Percentiles rank a stretch among this genome's conserved stretches.
phyloP scores from a whole-genome alignment of 345 rosid genomes.

The Eutrema japonicum region DNA sequence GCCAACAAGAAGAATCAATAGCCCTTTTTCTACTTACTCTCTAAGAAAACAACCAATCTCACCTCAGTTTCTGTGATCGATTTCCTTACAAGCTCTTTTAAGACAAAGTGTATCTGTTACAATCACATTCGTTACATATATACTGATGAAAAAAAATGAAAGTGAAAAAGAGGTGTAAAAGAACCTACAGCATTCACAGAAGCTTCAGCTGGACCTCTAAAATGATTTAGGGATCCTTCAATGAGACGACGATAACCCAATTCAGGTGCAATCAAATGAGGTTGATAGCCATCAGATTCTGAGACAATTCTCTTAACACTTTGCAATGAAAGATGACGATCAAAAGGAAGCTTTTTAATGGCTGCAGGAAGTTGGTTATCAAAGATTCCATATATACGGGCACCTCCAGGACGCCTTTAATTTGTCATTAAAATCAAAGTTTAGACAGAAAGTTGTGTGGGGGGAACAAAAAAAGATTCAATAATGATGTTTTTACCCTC shows the following conservation, averaged over 20 bases:
- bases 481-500: slow-evolving; percentile 60
- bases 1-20: not conserved
- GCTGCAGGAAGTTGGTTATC: slow-evolving; percentile 84
- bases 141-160: not conserved
- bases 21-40: not conserved
- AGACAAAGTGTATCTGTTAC: slow-evolving; percentile 65
- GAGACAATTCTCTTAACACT: slow-evolving; percentile 72
- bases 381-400: slow-evolving; percentile 73
- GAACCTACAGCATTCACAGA: slow-evolving; percentile 73
- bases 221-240: slow-evolving; percentile 64
- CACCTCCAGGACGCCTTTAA: slow-evolving; percentile 78
- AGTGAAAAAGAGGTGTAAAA: not conserved
- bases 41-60: slow-evolving; percentile 21
- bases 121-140: slow-evolving; percentile 12
- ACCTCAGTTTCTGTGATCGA: slow-evolving; percentile 79
- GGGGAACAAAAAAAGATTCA: not conserved
- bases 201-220: slow-evolving; percentile 88
- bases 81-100: slow-evolving; percentile 79
- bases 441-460: not conserved
- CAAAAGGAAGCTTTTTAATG: slow-evolving; percentile 76
- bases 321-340: slow-evolving; percentile 75
- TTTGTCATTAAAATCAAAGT: not conserved
- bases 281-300: slow-evolving; percentile 90
- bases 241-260: slow-evolving; percentile 77
- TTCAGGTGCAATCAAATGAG: slow-evolving; percentile 85